A percentile compares a stretch with the other conserved stretches of the same genome.
phyloP scores from a whole-genome alignment of 2,329 filamentous ascomycete genomes.

The Colletotrichum sp. region DNA sequence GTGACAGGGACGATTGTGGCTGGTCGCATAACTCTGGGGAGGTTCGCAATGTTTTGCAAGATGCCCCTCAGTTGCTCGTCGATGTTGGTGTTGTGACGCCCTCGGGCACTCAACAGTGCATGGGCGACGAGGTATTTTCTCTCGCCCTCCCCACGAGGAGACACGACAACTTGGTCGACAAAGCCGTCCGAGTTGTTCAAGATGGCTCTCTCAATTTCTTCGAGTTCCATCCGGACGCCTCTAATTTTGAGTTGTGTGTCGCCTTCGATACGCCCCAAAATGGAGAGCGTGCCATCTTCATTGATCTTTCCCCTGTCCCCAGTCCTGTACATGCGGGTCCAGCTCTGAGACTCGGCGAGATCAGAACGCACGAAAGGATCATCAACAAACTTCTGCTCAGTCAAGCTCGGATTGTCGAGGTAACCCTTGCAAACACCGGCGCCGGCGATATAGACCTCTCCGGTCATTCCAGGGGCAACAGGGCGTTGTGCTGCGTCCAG shows the following conservation, averaged over 20 bases:
- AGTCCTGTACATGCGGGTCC: background rate
- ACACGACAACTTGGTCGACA: background rate
- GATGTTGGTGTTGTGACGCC: background rate
- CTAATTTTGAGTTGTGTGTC: slow-evolving; percentile 50
- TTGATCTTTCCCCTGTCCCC: background rate
- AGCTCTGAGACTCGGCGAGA: background rate
- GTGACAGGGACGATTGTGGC: background rate
- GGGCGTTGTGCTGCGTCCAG: slow-evolving; percentile 36
- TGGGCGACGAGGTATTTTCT: background rate
- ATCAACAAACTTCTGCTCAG: background rate
- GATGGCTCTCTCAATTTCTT: slow-evolving; percentile 36
- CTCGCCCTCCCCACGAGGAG: background rate
- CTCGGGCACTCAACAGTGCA: background rate
- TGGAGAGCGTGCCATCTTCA: background rate
- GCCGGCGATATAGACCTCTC: slow-evolving; percentile 36
- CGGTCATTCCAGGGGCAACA: slow-evolving; percentile 38
- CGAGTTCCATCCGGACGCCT: slow-evolving; percentile 49
- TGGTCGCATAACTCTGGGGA: background rate
- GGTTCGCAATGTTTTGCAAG: background rate
- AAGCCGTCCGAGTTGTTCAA: background rate
- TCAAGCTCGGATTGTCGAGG: slow-evolving; percentile 24
- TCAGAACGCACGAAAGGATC: background rate
- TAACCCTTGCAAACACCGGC: slow-evolving; percentile 36
- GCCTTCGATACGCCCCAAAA: slow-evolving; percentile 40
- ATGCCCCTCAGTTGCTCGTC: too few species aligned